phyloP scores from a whole-genome alignment of 2,329 filamentous ascomycete species.

The Neobulgaria alba region DNA sequence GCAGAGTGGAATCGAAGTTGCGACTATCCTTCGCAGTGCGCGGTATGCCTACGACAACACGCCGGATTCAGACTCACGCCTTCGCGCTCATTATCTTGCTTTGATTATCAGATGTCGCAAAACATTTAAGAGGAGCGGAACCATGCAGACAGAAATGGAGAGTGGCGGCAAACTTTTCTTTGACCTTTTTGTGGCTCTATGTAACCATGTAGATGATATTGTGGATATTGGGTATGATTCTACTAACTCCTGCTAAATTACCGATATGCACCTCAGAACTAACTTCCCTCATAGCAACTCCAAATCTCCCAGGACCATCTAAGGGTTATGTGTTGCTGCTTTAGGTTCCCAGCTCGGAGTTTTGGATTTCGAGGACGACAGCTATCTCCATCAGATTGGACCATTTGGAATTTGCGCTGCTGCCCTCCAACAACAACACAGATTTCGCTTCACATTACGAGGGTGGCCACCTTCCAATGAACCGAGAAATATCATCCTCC shows the following conservation, averaged over 20 bases:
- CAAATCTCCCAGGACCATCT: constrained; percentile 45
- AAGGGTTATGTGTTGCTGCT: constrained; percentile 28
- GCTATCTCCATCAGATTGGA: constrained; percentile 32
- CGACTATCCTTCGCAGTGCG: constrained; percentile 79
- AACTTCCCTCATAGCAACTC: constrained; percentile 35
- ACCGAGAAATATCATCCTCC: constrained; percentile 28
- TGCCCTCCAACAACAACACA: constrained; percentile 22
- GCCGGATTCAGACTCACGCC: constrained; percentile 81
- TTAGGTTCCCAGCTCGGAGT: constrained; percentile 27
- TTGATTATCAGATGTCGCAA: constrained; percentile 81
- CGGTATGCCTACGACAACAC: constrained; percentile 85
- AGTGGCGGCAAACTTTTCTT: constrained; percentile 83
- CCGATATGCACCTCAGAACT: constrained; percentile 16
- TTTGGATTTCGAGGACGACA: constrained; percentile 27
- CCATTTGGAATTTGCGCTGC: constrained; percentile 26
- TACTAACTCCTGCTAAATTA: constrained; percentile 10
- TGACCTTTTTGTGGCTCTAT: constrained; percentile 86
- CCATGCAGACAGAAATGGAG: constrained; percentile 94
- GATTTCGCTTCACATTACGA: constrained; percentile 34
- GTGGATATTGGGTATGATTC: constrained; percentile 55
- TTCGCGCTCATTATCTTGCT: constrained; percentile 83
- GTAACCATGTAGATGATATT: constrained; percentile 63
- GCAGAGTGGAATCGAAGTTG: constrained; percentile 89
- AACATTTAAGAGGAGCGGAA: constrained; percentile 89
- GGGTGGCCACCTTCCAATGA: constrained; percentile 40